These are phyloP conservation scores for Inga oerstediana DNA, from an alignment of 306 rosid species.

Conservation along the genomic window DNA sequence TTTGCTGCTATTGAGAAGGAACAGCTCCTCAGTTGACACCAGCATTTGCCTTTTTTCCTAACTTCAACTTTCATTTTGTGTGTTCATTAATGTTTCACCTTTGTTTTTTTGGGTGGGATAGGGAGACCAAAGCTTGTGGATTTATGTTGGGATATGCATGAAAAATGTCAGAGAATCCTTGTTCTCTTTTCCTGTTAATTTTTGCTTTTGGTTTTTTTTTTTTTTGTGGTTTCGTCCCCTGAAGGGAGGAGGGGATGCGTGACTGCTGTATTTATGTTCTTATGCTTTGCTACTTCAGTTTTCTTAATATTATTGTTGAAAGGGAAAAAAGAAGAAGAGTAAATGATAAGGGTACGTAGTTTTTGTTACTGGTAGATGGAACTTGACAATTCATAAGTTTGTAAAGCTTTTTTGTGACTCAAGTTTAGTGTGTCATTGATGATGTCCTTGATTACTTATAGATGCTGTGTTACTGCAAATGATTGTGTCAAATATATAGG, in stretches of 20 bases:
- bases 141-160: constrained; percentile 44
- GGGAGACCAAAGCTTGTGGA: constrained; percentile 39
- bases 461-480: no score
- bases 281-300: constrained; percentile 29
- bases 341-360: no score
- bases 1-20: constrained; percentile 43
- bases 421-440: no score
- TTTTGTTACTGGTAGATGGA: no score
- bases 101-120: constrained; percentile 26
- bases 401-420: no score
- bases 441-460: no score
- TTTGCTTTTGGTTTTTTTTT: not conserved
- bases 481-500: no score
- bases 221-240: not conserved
- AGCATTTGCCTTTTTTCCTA: not conserved
- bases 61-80: constrained; percentile 14
- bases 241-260: constrained; percentile 35
- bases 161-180: constrained; percentile 36
- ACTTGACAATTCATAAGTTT: no score
- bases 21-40: constrained; percentile 44
- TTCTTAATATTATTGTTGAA: no score
- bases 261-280: constrained; percentile 36
- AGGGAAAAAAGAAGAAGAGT: no score
- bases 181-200: constrained; percentile 19
- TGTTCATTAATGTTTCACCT: not conserved